Base-by-base conservation (phyloP, 2,329 filamentous ascomycete species). In the Atkinsonella texensis region DNA sequence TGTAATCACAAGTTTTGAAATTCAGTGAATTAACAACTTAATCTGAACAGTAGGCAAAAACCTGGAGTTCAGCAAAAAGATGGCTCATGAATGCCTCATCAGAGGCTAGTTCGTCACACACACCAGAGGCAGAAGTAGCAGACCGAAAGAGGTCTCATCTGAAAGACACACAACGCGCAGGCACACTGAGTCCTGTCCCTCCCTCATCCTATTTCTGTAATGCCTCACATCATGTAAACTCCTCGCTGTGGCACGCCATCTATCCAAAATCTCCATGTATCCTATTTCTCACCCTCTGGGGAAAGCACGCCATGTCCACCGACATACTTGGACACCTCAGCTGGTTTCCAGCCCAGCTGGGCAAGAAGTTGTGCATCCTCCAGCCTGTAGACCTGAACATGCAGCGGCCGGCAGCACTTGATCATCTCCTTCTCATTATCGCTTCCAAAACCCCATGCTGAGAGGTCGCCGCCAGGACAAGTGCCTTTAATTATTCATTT, bases 401-500 rank as follows among this genome's bases (percentile, higher is more conserved):
- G 81, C 6, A 93, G 74, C 1, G 86, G 85, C 8, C 87, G 77
- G 66, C 85, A 89, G 55, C 81, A 85, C 53, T 79, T 79, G 58
- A 77, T 65, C 77, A 87, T 88, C 50, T 81, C 82, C 60, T 81
- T 76, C 56, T 80, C 79, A 65, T 79, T 83, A 46, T 76, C 77
- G 43, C 75, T 79, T 12, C 84, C 83, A 74, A 88, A 93, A 0
- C 85, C 87, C 86, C 87, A 91, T n/a, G 80, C 73, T 1, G 84
- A 89, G 46, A 93, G 68, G 63, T 93, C 88, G 0, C 88, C 88
- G 1, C 87, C 87, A 0, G 87, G 87, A 62, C 87, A 93, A 0
- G 87, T 86, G 54, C 74, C 73, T 77, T n/a, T 11, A 23, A 23
- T 23, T 23, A 28, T 5, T 28, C 5, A 28, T 28, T 28, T 28